Percentiles rank a stretch among this genome's conserved stretches.
These are phyloP conservation scores for Paraconiothyrium sp. DNA, from an alignment of 2,329 filamentous ascomycete genomes.

Conservation along the genomic window DNA sequence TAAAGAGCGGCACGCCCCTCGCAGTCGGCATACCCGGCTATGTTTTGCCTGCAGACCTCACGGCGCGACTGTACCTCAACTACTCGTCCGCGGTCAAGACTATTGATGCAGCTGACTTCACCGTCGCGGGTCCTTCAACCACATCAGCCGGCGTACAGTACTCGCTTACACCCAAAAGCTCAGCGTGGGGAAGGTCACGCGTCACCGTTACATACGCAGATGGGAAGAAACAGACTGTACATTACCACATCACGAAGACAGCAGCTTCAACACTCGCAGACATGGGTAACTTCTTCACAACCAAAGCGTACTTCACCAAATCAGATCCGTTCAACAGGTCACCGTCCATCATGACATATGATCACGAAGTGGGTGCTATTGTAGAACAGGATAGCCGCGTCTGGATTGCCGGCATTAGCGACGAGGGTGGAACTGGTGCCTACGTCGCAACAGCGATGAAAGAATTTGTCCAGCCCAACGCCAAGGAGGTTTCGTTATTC, in stretches of 20 bases:
- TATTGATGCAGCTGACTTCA: conserved; percentile 52
- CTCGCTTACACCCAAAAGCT: conserved; percentile 54
- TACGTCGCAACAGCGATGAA: conserved; percentile 66
- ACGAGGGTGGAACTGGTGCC: conserved; percentile 67
- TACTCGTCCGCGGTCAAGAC: conserved; percentile 52
- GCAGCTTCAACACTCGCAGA: conserved; percentile 56
- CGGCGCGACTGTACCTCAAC: conserved; percentile 58
- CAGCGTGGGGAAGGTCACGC: conserved; percentile 61
- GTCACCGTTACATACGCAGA: conserved; percentile 61
- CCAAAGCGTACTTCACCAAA: conserved; percentile 62
- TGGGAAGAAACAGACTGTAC: conserved; percentile 61
- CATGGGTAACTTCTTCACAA: conserved; percentile 64
- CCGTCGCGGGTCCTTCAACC: conserved; percentile 38
- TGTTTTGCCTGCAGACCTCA: conserved; percentile 60
- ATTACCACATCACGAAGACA: conserved; percentile 65
- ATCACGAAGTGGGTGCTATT: conserved; percentile 48
- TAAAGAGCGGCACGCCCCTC: conserved; percentile 57
- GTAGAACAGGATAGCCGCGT: conserved; percentile 60
- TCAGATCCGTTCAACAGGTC: conserved; percentile 65
- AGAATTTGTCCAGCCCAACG: conserved; percentile 61
- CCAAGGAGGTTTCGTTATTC: conserved; percentile 61
- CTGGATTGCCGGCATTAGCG: conserved; percentile 69
- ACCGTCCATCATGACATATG: conserved; percentile 67
- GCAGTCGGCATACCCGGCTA: conserved; percentile 66
- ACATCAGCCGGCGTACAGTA: conserved; percentile 46